Conservation (phyloP, 768 basidiomycete genomes). For the Lactifluus subvellereus region DNA sequence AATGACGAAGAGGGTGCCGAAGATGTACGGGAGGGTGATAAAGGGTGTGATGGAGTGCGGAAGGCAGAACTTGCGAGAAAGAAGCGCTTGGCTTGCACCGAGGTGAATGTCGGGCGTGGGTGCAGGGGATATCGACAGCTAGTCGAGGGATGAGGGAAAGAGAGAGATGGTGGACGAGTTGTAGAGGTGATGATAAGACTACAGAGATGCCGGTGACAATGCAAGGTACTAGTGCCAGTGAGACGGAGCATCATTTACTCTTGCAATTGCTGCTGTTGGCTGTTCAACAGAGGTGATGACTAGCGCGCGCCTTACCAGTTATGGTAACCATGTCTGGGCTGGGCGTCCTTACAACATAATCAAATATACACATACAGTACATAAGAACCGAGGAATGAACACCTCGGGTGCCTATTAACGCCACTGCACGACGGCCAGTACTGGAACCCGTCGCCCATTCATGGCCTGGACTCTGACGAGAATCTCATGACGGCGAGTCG, state of each 20-base stretch:
- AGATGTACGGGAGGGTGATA: neutral
- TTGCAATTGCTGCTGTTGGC: no score
- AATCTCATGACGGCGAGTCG: conserved; percentile 12
- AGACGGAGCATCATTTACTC: no score
- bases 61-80: neutral
- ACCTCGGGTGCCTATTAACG: neutral
- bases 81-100: neutral
- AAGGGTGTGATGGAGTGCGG: neutral
- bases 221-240: neutral
- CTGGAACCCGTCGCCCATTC: neutral
- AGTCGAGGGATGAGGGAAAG: neutral
- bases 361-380: neutral
- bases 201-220: neutral
- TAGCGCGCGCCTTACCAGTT: no score
- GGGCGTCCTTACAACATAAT: conserved; percentile 3
- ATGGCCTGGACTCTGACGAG: conserved; percentile 16
- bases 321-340: no score
- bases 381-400: neutral
- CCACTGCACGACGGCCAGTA: neutral
- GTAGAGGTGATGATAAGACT: neutral
- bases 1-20: neutral
- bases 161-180: neutral
- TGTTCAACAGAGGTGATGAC: no score
- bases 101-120: neutral
- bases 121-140: neutral